A percentile compares a stretch with the other conserved stretches of the same genome.
Evolutionary conservation across 768 basidiomycete genomes (phyloP).

Genomic region (Termitomyces sp.): DNA sequence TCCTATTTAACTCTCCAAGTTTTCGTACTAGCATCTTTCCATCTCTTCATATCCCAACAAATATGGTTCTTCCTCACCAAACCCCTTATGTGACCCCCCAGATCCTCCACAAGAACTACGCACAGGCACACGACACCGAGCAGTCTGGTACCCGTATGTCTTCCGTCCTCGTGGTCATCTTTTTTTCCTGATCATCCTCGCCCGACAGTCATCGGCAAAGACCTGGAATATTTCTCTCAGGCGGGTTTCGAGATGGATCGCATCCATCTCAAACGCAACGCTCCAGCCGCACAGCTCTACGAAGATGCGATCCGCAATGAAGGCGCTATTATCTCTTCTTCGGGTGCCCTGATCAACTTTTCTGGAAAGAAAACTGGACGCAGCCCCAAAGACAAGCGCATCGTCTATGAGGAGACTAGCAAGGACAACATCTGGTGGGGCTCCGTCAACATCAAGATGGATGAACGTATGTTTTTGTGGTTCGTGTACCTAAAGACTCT

Average conservation of each 20-base stretch:
- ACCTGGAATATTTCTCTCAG: conserved; percentile 96
- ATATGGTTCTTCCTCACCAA: conserved; percentile 63
- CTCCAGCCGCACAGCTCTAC: conserved; percentile 83
- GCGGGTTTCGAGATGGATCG: conserved; percentile 99
- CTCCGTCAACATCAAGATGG: conserved; percentile 98
- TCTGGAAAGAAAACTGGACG: conserved; percentile 99
- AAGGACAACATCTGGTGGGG: conserved; percentile 99
- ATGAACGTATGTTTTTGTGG: conserved; percentile 62
- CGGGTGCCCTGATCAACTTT: conserved; percentile 98
- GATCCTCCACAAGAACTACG: conserved; percentile 84
- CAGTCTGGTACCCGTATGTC: conserved; percentile 50
- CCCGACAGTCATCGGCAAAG: conserved; percentile 75
- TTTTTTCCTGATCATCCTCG: conserved; percentile 1
- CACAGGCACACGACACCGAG: conserved; percentile 67
- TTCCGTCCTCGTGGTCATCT: conserved; percentile 2
- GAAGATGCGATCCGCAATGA: conserved; percentile 99
- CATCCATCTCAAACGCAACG: conserved; percentile 94
- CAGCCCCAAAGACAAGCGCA: conserved; percentile 98
- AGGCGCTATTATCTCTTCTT: conserved; percentile 94
- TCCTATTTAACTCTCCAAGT: conserved; percentile 14
- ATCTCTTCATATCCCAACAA: conserved; percentile 19
- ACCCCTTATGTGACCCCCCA: conserved; percentile 87
- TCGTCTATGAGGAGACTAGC: conserved; percentile 94
- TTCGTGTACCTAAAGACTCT: not conserved
- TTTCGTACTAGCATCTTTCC: conserved; percentile 13